Conservation (phyloP, 495 filamentous ascomycete species). For the Penicillium canescens region DNA sequence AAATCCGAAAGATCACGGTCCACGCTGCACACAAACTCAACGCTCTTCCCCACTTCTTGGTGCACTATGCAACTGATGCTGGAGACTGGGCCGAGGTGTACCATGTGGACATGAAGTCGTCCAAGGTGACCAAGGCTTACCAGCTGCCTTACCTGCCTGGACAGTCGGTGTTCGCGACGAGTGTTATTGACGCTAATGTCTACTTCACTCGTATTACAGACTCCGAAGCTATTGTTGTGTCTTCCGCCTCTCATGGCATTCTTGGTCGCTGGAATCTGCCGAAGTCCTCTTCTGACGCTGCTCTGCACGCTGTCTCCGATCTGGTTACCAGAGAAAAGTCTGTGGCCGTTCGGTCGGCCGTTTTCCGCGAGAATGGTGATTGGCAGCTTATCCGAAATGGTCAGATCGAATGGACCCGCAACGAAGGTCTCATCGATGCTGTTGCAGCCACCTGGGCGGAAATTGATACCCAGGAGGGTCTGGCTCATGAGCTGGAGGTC, state of each 20-base stretch:
- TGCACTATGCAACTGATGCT: constrained; percentile 71
- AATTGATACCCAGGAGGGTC: constrained; percentile 61
- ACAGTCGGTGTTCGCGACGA: constrained; percentile 74
- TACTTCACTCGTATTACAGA: constrained; percentile 82
- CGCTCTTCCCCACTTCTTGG: constrained; percentile 76
- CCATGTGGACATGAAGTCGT: constrained; percentile 71
- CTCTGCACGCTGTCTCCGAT: constrained; percentile 75
- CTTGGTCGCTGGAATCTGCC: constrained; percentile 70
- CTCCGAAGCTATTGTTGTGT: constrained; percentile 68
- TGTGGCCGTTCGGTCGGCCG: constrained; percentile 76
- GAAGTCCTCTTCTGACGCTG: constrained; percentile 33
- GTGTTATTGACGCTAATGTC: constrained; percentile 73
- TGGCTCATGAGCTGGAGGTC: constrained; percentile 77
- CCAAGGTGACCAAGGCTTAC: constrained; percentile 69
- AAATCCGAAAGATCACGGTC: constrained; percentile 64
- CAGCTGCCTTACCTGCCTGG: constrained; percentile 67
- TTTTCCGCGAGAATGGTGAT: constrained; percentile 69
- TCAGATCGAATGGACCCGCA: constrained; percentile 73
- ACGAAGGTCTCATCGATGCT: constrained; percentile 75
- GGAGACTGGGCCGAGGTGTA: constrained; percentile 84
- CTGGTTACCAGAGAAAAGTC: constrained; percentile 66
- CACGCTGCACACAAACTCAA: constrained; percentile 71
- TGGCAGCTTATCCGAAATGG: constrained; percentile 86
- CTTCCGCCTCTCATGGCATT: constrained; percentile 74
- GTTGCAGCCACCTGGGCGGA: constrained; percentile 80